Percentiles rank a stretch among this genome's conserved stretches.
Evolutionary conservation across 495 filamentous ascomycete species (phyloP).

Genomic region (Paragyromitra xinjiangensis): DNA sequence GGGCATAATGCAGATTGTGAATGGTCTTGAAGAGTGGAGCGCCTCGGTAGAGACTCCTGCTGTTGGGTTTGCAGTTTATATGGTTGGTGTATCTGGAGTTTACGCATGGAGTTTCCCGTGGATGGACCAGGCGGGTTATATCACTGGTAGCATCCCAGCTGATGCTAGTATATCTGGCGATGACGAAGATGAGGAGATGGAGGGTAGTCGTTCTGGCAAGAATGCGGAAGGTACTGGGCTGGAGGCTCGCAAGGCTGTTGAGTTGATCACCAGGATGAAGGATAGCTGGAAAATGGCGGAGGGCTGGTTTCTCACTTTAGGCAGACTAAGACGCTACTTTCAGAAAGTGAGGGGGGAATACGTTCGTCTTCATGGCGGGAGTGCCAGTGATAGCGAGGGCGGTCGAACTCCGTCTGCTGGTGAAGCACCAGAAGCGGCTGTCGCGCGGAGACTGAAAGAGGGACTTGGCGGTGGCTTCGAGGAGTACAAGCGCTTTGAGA

Average conservation of each 20-base stretch:
- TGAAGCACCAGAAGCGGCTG: conserved; percentile 44
- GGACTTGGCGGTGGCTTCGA: conserved; percentile 72
- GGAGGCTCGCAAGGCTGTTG: conserved; percentile 64
- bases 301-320: conserved; percentile 74
- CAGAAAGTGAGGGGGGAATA: conserved; percentile 55
- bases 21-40: conserved; percentile 75
- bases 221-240: conserved; percentile 55
- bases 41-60: conserved; percentile 80
- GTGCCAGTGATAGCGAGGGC: conserved; percentile 57
- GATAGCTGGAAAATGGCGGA: conserved; percentile 73
- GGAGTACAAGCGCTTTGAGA: conserved; percentile 68
- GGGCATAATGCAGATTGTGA: conserved; percentile 78
- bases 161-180: conserved; percentile 48
- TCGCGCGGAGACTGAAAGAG: conserved; percentile 43
- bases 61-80: conserved; percentile 82
- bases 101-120: conserved; percentile 79
- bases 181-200: conserved; percentile 58
- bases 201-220: conserved; percentile 49
- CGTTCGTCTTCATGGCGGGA: conserved; percentile 57
- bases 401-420: conserved; percentile 18
- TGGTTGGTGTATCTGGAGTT: conserved; percentile 71
- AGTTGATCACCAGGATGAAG: conserved; percentile 71
- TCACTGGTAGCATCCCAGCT: conserved; percentile 61
- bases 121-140: conserved; percentile 75
- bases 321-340: conserved; percentile 74